Percentiles rank a stretch among this genome's conserved stretches.
Evolutionary conservation across 768 basidiomycete species (phyloP).

Genomic region (Leccinum boreale): DNA sequence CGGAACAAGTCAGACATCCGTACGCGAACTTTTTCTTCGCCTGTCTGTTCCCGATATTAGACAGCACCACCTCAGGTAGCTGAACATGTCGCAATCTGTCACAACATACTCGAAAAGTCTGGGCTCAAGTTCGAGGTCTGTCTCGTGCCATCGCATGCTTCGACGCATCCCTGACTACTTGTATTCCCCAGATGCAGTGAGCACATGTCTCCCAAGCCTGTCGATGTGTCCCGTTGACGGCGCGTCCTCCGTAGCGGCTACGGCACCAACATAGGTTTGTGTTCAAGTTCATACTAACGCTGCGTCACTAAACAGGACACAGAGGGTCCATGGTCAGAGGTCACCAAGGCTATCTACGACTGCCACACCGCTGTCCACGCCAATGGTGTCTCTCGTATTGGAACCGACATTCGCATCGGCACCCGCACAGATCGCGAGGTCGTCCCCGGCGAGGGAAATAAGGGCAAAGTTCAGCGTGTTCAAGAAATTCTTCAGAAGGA

Average conservation of each 20-base stretch:
- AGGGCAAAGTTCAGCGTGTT: constrained; percentile 76
- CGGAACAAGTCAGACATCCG: constrained; percentile 72
- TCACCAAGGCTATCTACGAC: constrained; percentile 83
- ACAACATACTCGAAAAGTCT: constrained; percentile 75
- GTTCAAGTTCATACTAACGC: neutral
- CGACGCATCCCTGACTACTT: neutral
- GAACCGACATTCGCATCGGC: constrained; percentile 94
- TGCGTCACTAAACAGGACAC: neutral
- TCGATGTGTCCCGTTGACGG: constrained; percentile 34
- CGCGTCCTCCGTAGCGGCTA: constrained; percentile 58
- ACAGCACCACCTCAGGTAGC: constrained; percentile 48
- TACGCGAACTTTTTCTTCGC: constrained; percentile 28
- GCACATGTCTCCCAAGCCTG: constrained; percentile 9
- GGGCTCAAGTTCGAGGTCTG: constrained; percentile 81
- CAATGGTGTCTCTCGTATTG: constrained; percentile 69
- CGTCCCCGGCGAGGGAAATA: constrained; percentile 66
- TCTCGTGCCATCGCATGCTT: neutral
- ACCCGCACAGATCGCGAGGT: constrained; percentile 75
- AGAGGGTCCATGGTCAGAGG: constrained; percentile 85
- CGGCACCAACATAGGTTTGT: constrained; percentile 81
- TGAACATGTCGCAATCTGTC: constrained; percentile 78
- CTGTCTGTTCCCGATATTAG: constrained; percentile 1
- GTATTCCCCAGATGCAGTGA: constrained; percentile 36
- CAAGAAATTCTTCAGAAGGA: constrained; percentile 64
- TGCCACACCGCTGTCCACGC: constrained; percentile 87